Conservation (phyloP, 2,329 filamentous ascomycete species). For the Eutypa lata region DNA sequence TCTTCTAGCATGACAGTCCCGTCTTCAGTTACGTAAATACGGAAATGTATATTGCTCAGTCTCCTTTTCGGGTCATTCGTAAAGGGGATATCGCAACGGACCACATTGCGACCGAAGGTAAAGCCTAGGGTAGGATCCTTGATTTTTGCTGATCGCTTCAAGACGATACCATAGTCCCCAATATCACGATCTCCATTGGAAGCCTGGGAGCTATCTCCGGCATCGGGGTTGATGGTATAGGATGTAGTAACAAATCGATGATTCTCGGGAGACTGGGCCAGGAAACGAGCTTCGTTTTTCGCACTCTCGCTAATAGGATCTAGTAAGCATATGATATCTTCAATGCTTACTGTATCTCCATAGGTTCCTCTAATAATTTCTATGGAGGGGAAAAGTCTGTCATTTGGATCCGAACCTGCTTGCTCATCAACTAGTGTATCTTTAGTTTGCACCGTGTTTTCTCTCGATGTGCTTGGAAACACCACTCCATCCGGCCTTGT, state of each 20-base stretch:
- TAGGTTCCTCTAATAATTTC: no score
- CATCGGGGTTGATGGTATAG: constrained; percentile 49
- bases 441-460: no score
- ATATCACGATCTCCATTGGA: no score
- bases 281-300: constrained; percentile 61
- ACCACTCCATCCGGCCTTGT: no score
- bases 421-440: no score
- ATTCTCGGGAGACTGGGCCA: constrained; percentile 40
- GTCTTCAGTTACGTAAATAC: constrained; percentile 84
- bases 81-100: constrained; percentile 70
- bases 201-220: constrained; percentile 49
- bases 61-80: constrained; percentile 64
- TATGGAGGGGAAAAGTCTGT: no score
- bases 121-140: constrained; percentile 72
- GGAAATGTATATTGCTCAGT: constrained; percentile 94
- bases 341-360: no score
- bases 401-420: no score
- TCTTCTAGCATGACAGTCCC: constrained; percentile 91
- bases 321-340: constrained; percentile 88
- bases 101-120: constrained; percentile 75
- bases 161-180: constrained; percentile 66
- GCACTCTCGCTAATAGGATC: constrained; percentile 75
- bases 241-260: constrained; percentile 49
- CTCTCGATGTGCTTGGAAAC: no score
- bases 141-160: constrained; percentile 72